phyloP scores from a whole-genome alignment of 371 early-diverging fungal species.

The Quaeritorhiza haematococci region DNA sequence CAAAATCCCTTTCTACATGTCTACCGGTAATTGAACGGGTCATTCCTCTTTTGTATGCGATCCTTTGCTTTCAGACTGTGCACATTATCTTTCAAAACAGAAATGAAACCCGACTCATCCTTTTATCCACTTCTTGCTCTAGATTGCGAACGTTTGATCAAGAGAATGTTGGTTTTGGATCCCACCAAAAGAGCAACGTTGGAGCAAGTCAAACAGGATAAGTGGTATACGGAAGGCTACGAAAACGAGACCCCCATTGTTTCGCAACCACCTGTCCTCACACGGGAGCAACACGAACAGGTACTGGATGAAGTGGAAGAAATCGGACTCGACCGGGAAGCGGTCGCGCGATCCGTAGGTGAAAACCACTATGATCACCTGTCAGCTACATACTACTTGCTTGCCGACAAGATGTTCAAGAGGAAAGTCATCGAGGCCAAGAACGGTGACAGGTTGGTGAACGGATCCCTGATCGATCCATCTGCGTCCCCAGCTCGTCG shows the following conservation, averaged over 20 bases:
- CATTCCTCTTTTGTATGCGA: background rate
- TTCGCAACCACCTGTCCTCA: conserved; percentile 11
- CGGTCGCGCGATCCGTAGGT: conserved; percentile 28
- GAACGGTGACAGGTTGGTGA: conserved; percentile 9
- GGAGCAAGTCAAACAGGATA: conserved; percentile 42
- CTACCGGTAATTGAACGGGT: conserved; percentile 29
- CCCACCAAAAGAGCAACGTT: conserved; percentile 40
- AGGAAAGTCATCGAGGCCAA: conserved; percentile 2
- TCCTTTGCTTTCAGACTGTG: background rate
- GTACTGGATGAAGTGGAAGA: conserved; percentile 43
- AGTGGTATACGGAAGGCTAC: conserved; percentile 48
- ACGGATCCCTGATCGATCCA: conserved; percentile 8
- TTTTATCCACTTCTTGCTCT: background rate
- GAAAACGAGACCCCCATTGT: conserved; percentile 23
- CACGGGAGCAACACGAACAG: conserved; percentile 32
- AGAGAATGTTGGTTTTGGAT: conserved; percentile 43
- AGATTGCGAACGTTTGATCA: conserved; percentile 45
- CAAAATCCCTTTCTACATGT: conserved; percentile 52
- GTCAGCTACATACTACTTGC: conserved; percentile 45
- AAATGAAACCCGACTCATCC: too few relatives aligned
- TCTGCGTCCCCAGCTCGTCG: background rate
- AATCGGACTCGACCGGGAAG: conserved; percentile 35
- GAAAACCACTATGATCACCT: conserved; percentile 45
- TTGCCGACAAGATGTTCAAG: conserved; percentile 38
- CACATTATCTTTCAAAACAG: too few relatives aligned